Base-by-base conservation (phyloP, 2,329 filamentous ascomycete species). In the Diaporthe sp. region DNA sequence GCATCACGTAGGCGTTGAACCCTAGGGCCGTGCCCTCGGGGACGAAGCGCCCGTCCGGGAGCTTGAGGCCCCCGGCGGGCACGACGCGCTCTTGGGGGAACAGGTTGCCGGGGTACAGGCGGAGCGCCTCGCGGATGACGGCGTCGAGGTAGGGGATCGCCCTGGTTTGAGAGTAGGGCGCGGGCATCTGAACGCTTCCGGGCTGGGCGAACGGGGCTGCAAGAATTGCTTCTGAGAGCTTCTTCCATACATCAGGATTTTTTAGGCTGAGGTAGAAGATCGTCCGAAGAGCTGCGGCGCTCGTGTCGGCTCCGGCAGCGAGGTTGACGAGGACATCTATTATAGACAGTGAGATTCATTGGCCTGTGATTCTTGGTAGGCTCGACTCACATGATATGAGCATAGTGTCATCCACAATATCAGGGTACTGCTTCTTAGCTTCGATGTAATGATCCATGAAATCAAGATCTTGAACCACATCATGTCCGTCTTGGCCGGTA, bases 71-170 rank as follows among this genome's bases (percentile, higher is more conserved):
- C 2, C 78, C 79, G 10, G 76, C 74, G 2, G 88, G 87, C 1
- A 88, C 87, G 17, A 86, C 79, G 0, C 88, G 86, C 76, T 89
- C 86, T 0, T 89, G 82, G 0, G 85, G 77, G 77, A 88, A 82
- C 8, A 84, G 84, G 5, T 87, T 82, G 4, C 83, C 84, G 0
- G 88, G 87, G 73, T 89, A 85, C 4, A 89, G 79, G 15, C 88
- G 85, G 79, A 87, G 83, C 1, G 85, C 83, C 79, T 91, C 89
- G 37, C 85, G 86, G 28, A 89, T 82, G 4, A 88, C 85, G 0
- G 88, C 87, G 55, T 85, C 82, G 4, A 88, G 80, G 76, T 86
- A 75, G 15, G 80, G 74, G 9, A 73, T 67, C 0, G n/a, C 58
- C 8, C 58, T 37, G 17, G 71, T 28, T 12, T 73, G 46, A 10